Base-by-base conservation (phyloP, 2,329 filamentous ascomycete species). In the Cercospora sesami region DNA sequence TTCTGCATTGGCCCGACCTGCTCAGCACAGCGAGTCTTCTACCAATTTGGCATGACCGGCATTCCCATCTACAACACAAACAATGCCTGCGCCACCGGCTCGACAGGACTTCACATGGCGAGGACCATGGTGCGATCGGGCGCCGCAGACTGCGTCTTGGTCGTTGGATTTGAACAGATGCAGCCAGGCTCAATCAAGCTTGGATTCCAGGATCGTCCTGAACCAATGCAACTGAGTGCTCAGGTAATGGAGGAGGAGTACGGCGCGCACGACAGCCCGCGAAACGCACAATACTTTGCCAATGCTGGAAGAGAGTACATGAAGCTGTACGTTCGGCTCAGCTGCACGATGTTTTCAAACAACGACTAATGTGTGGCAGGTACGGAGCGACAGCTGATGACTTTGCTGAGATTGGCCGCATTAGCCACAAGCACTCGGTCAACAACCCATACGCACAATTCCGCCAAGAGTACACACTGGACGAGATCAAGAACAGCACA, bases 141-240 rank as follows among this genome's bases (percentile, higher is more conserved):
- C 31, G 71, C 71, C 4, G 70, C 67, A 26, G 92, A 97, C 80
- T 96, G 93, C 78, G 89, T 97, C 21, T 83, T 98, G 69, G 94
- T 98, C 0, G 88, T 98, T 21, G 95, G 94, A 4, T 98, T 98
- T 75, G 95, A 98, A 85, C 97, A 97, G 88, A 98, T 98, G 94
- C 94, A 90, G 82, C 90, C 91, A 0, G 94, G 94, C n/a, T 92
- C 89, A 73, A 84, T 98, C 72, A 89, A 94, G 83, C 87, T 84
- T 66, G 90, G 91, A 82, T 98, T 92, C 83, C 90, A 94, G 74
- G 94, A 98, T 79, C 86, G 94, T 87, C 89, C 73, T 94, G 91
- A 77, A 94, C 94, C 2, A 90, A 94, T 97, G 92, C 87, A 86
- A 65, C 88, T 90, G 2, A 86, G 89, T 0, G 83, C 83, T 59